Conservation (phyloP, 352 stramenopile genomes). For the Phytophthora uliginosa region DNA sequence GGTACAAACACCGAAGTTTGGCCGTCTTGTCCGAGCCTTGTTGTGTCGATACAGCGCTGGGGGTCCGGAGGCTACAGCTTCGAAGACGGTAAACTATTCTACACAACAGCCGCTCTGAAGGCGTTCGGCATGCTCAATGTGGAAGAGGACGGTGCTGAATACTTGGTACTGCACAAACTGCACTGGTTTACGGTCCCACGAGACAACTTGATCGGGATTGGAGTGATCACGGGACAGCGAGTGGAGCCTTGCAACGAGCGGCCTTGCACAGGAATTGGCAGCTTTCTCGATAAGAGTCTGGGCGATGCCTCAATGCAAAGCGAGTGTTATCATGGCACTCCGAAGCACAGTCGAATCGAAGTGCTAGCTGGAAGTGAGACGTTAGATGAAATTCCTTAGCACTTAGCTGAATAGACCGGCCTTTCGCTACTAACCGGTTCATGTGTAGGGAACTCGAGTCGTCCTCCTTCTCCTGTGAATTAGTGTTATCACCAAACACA, state of each 20-base stretch:
- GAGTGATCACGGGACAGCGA: neutral
- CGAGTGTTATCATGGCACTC: neutral
- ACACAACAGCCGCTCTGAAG: constrained; percentile 16
- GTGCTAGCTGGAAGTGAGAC: constrained; percentile 3
- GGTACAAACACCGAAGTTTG: constrained; percentile 1
- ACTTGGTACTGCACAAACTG: constrained; percentile 19
- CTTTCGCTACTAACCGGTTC: neutral
- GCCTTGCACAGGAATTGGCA: constrained; percentile 8
- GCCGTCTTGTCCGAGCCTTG: constrained; percentile 4
- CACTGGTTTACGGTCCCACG: constrained; percentile 16
- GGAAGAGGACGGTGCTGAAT: constrained; percentile 16
- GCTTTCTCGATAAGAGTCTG: constrained; percentile 16
- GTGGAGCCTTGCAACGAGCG: constrained; percentile 17
- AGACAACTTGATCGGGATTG: constrained; percentile 10
- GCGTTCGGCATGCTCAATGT: constrained; percentile 15
- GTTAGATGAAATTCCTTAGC: constrained; percentile 11
- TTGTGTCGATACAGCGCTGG: constrained; percentile 14
- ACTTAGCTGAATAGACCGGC: neutral
- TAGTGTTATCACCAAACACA: neutral
- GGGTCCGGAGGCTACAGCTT: constrained; percentile 2
- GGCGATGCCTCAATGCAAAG: neutral
- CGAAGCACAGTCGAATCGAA: neutral
- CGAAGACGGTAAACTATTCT: constrained; percentile 6
- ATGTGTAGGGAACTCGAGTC: neutral
- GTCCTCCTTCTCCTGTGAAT: neutral